These are phyloP conservation scores for Clitopilus passeckerianus DNA, from an alignment of 768 basidiomycete species.

Conservation along the genomic window DNA sequence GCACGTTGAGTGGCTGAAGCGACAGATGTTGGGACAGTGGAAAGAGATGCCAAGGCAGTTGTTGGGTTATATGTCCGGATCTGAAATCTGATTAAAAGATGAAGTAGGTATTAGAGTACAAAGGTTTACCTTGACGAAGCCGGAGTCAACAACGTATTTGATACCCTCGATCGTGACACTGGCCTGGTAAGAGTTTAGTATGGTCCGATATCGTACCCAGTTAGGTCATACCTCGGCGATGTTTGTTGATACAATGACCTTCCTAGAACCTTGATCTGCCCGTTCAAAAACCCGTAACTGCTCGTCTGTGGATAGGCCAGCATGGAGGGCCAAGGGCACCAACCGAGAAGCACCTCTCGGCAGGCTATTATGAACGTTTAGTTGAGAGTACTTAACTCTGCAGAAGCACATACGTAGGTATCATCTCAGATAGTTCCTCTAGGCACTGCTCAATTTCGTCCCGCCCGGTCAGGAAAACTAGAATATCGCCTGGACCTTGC, in stretches of 20 bases:
- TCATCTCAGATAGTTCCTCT: constrained; percentile 72
- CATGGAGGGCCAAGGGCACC: constrained; percentile 74
- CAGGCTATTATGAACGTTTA: constrained; percentile 26
- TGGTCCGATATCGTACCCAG: background rate
- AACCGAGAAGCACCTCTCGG: constrained; percentile 54
- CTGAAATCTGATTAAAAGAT: constrained; percentile 29
- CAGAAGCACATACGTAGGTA: constrained; percentile 53
- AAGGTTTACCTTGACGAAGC: constrained; percentile 81
- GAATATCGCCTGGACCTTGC: constrained; percentile 84
- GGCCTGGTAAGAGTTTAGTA: constrained; percentile 46
- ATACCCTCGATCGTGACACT: constrained; percentile 97
- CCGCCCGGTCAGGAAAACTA: constrained; percentile 91
- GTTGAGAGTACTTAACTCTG: too few species aligned
- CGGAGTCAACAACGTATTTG: constrained; percentile 89
- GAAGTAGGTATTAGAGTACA: background rate
- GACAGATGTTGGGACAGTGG: constrained; percentile 76
- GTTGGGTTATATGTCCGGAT: constrained; percentile 88
- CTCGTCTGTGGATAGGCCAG: constrained; percentile 84
- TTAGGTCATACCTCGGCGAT: constrained; percentile 73
- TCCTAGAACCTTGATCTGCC: constrained; percentile 70
- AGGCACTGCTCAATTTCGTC: constrained; percentile 94
- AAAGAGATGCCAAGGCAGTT: constrained; percentile 78
- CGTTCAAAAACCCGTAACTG: constrained; percentile 84
- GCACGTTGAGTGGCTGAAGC: constrained; percentile 93
- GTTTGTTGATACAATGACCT: constrained; percentile 91